phyloP scores from a whole-genome alignment of 2,329 filamentous ascomycete genomes.

The Dryadomyces quercivorus region DNA sequence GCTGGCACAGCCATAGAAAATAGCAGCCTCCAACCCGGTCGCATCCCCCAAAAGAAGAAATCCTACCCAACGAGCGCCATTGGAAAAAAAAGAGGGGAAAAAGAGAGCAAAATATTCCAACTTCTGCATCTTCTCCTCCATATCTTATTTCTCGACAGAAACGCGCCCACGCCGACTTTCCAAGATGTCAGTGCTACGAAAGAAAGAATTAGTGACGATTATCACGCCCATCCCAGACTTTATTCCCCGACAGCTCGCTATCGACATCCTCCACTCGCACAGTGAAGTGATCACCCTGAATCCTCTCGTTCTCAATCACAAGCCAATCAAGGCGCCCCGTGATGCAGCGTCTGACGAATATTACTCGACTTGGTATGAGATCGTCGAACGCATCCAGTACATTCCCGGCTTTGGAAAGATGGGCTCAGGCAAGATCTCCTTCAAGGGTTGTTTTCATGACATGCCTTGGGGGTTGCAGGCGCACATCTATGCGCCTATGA shows the following conservation, averaged over 20 bases:
- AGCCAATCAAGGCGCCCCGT: slow-evolving; percentile 53
- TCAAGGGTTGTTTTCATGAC: slow-evolving; percentile 61
- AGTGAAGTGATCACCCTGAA: slow-evolving; percentile 60
- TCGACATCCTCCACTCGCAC: slow-evolving; percentile 61
- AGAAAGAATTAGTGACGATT: slow-evolving; percentile 54
- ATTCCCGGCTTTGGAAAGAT: slow-evolving; percentile 54
- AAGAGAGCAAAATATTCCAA: neutral
- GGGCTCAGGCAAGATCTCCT: slow-evolving; percentile 52
- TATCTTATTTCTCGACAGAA: neutral
- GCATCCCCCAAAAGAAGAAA: neutral
- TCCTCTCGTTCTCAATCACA: slow-evolving; percentile 52
- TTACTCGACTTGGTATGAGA: slow-evolving; percentile 65
- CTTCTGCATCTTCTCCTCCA: neutral
- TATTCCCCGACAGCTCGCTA: slow-evolving; percentile 58
- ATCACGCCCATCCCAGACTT: slow-evolving; percentile 58
- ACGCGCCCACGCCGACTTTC: neutral
- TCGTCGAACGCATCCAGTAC: slow-evolving; percentile 55
- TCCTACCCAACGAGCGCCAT: neutral
- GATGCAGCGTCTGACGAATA: slow-evolving; percentile 57
- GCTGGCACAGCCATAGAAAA: neutral
- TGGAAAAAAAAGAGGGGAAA: no score
- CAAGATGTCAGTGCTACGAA: slow-evolving; percentile 32
- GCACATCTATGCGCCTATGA: slow-evolving; percentile 57
- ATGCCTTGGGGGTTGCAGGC: slow-evolving; percentile 62
- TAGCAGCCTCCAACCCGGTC: neutral